Conservation (phyloP, 495 filamentous ascomycete genomes). For the Podospora didyma region DNA sequence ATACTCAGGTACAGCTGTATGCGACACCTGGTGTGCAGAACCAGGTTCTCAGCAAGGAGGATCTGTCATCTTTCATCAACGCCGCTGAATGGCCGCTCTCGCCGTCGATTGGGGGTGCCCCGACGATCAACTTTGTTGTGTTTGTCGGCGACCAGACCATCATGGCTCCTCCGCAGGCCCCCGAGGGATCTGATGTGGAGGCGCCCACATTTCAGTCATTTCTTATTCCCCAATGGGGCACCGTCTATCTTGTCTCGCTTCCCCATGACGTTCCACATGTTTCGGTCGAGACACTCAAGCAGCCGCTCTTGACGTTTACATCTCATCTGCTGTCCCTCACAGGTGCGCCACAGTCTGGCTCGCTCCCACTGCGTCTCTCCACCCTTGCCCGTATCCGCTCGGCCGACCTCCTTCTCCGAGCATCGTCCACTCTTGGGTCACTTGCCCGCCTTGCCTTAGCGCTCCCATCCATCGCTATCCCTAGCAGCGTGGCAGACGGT, state of each 20-base stretch:
- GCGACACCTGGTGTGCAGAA: conserved; percentile 70
- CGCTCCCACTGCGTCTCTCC: conserved; percentile 77
- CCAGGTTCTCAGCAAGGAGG: conserved; percentile 72
- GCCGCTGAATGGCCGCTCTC: conserved; percentile 96
- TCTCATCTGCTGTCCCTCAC: conserved; percentile 87
- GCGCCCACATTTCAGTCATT: conserved; percentile 75
- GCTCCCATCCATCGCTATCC: conserved; percentile 86
- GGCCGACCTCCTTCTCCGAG: conserved; percentile 81
- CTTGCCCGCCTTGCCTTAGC: conserved; percentile 81
- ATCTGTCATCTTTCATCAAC: conserved; percentile 92
- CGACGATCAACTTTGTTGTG: conserved; percentile 92
- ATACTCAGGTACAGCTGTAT: conserved; percentile 94
- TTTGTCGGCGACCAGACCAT: conserved; percentile 64
- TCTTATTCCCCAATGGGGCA: conserved; percentile 96
- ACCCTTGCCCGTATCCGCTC: conserved; percentile 80
- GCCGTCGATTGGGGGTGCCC: conserved; percentile 87
- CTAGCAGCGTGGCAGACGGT: conserved; percentile 76
- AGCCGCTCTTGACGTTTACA: conserved; percentile 83
- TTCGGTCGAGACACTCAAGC: conserved; percentile 55
- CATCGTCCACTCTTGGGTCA: conserved; percentile 90
- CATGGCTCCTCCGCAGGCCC: conserved; percentile 12
- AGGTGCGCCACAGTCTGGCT: conserved; percentile 75
- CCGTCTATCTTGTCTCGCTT: conserved; percentile 75
- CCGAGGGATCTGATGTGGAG: conserved; percentile 53
- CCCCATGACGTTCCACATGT: conserved; percentile 38